Percentiles rank a stretch among this genome's conserved stretches.
Conservation (phyloP, 2,329 filamentous ascomycete species). For the Phoma herbarum region DNA sequence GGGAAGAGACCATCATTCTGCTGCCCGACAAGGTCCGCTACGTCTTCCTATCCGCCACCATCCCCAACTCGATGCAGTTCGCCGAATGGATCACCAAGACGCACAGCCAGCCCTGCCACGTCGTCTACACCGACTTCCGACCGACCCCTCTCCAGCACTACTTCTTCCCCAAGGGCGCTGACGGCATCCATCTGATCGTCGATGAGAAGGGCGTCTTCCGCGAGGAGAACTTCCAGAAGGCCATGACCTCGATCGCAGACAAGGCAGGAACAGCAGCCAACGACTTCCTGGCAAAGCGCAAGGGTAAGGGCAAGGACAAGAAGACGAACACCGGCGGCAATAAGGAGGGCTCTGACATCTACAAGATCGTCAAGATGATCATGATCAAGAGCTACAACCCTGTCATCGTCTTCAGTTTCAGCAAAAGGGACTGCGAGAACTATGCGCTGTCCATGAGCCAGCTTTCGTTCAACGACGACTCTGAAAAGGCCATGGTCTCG, state of each 20-base stretch:
- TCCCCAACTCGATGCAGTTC: slow-evolving; percentile 98
- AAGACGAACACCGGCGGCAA: slow-evolving; percentile 88
- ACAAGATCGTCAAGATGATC: slow-evolving; percentile 98
- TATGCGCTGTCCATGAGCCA: slow-evolving; percentile 86
- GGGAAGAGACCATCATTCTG: slow-evolving; percentile 99
- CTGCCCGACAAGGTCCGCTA: slow-evolving; percentile 98
- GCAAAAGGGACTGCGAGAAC: slow-evolving; percentile 94
- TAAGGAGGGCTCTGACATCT: slow-evolving; percentile 76
- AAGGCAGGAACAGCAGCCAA: slow-evolving; percentile 85
- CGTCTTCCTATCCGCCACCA: slow-evolving; percentile 97
- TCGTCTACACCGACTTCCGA: slow-evolving; percentile 98
- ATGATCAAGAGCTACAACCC: slow-evolving; percentile 98
- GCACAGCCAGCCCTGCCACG: slow-evolving; percentile 96
- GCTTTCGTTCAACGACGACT: slow-evolving; percentile 94
- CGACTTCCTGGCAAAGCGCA: slow-evolving; percentile 80
- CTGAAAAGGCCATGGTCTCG: slow-evolving; percentile 91
- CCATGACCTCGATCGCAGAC: slow-evolving; percentile 88
- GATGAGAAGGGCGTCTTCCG: slow-evolving; percentile 97
- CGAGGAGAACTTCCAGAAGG: slow-evolving; percentile 96
- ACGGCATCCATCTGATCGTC: slow-evolving; percentile 92
- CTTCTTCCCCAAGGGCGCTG: slow-evolving; percentile 91
- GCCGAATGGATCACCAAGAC: slow-evolving; percentile 99
- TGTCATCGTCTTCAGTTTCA: slow-evolving; percentile 99
- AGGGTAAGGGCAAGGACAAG: slow-evolving; percentile 91
- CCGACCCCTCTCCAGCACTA: slow-evolving; percentile 97